Evolutionary conservation across 202 grass and related monocot species (phyloP), one percentile per base, ranked within the genome.

Genomic region (Musa balbisiana): DNA sequence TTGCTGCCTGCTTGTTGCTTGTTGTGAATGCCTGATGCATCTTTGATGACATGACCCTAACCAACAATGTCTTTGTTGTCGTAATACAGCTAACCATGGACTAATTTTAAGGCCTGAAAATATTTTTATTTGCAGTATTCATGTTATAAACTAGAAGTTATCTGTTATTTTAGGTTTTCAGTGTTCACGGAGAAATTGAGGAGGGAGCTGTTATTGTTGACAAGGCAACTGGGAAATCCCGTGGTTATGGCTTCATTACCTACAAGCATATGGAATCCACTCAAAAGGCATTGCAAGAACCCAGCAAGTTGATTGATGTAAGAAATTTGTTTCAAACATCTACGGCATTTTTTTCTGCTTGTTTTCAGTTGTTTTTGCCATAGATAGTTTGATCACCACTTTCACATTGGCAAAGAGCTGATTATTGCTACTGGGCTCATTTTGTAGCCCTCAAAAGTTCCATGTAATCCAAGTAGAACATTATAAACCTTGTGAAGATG

Each of bases 231-330:
- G 73, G 73, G 33, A 76, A 63, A 21, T 76, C 73, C 19, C 55
- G 56, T 62, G 73, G 73, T 11, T 76, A 76, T 76, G 73, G 56
- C 16, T 75, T 76, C 33, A 64, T 76, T 62, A 76, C 73, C 4
- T 76, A 63, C 29, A 55, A 56, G 55, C 73, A 76, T 76, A 76
- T 76, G 73, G 56, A 62, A 16, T 76, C 73, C n/a, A 56, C 73
- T 52, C 53, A 51, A 8, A 76, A 33, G 56, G 73, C 73, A 76
- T 76, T 76, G 73, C 55, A 51, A 62, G 73, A 76, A 76, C 56
- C 73, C 3, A 76, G 73, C 73, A 76, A 76, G 56, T 50, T 76
- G 56, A 76, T 76, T 76, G 73, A 76, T 76, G 73, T 76, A 76
- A 62, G 73, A n/a, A 62, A 49, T 72, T 14, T 73, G 54, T 52